Base-by-base conservation (phyloP, 164 flowering plant species). In the Magnolia kwangsiensis region DNA sequence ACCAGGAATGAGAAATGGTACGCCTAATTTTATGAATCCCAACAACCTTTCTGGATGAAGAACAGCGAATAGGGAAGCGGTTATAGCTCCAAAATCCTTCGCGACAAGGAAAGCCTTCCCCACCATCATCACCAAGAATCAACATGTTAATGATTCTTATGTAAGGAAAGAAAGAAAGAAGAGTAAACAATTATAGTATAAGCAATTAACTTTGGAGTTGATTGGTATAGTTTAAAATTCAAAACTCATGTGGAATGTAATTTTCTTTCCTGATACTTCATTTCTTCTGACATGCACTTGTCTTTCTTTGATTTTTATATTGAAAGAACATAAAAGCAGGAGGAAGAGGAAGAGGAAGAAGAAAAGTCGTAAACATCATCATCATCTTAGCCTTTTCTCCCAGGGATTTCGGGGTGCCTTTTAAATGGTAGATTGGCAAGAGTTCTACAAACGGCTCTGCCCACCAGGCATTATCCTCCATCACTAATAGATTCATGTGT, bases 51-150 rank as follows among this genome's bases (percentile, higher is more conserved):
- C 85, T 4, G 87, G 90, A 61, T 89, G 84, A 18, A 78, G 37
- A 50, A 83, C 77, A 14, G 86, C 83, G 27, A 86, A 75, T n/a
- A 59, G 23, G 66, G 67, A 79, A 7, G 75, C 85, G 0, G 87
- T 77, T 0, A 55, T 0, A 21, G 88, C 86, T 75, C 92, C 96
- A 75, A 89, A 87, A 67, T 91, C 96, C 78, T 88, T 89, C 20
- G 85, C 90, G 23, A 89, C 77, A 2, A 91, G 68, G 76, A 85
- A 84, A 23, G 77, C 90, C 92, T 91, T 80, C n/a, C 51, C 1
- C 63, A 63, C 20, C 45, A 37, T 11, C 61, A 29, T 69, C 72
- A 69, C n/a, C 51, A 27, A 29, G 18, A 69, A 69, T 45, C 49
- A 27, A 21, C 13, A 63, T 69, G 69, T 66, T 14, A 4, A 55